These are phyloP conservation scores for Ceratobasidium sp. DNA, from an alignment of 1,284 basidiomycete species.

Conservation along the genomic window DNA sequence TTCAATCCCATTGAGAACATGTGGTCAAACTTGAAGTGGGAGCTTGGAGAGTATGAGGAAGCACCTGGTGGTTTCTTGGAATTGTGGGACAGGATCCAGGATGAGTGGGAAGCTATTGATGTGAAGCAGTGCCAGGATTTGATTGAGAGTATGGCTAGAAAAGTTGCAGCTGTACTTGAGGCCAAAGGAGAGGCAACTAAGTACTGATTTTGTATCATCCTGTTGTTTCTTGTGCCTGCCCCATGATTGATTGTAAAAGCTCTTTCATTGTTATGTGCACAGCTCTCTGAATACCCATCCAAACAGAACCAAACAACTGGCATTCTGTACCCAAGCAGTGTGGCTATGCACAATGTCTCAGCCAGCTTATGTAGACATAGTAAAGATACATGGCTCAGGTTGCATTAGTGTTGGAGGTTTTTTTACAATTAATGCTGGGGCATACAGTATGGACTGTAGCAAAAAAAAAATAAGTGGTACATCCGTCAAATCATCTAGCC, in stretches of 20 bases:
- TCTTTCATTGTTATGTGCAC: not conserved
- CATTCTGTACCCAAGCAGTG: not conserved
- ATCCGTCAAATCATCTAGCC: too few relatives aligned
- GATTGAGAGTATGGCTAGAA: conserved; percentile 25
- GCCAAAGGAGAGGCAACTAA: too few relatives aligned
- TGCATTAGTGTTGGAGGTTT: not conserved
- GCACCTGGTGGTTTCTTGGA: conserved; percentile 4
- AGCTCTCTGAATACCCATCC: not conserved
- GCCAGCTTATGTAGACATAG: too few relatives aligned
- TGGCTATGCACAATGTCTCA: too few relatives aligned
- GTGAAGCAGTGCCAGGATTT: conserved; percentile 19
- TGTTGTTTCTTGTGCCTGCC: too few relatives aligned
- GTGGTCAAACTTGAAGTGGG: conserved; percentile 9
- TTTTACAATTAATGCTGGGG: not conserved
- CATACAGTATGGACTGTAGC: not conserved
- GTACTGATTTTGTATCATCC: too few relatives aligned
- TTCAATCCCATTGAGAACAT: conserved; percentile 38
- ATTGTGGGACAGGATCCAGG: conserved; percentile 18
- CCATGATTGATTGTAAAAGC: not conserved
- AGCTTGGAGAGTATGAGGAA: conserved; percentile 6
- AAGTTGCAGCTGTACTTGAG: not conserved
- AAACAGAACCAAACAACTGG: not conserved
- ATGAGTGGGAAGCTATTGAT: conserved; percentile 16
- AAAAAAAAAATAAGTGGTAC: too few relatives aligned
- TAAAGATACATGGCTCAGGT: too few relatives aligned